Conservation (phyloP, 2,329 filamentous ascomycete species). For the Colletotrichum simmondsii region DNA sequence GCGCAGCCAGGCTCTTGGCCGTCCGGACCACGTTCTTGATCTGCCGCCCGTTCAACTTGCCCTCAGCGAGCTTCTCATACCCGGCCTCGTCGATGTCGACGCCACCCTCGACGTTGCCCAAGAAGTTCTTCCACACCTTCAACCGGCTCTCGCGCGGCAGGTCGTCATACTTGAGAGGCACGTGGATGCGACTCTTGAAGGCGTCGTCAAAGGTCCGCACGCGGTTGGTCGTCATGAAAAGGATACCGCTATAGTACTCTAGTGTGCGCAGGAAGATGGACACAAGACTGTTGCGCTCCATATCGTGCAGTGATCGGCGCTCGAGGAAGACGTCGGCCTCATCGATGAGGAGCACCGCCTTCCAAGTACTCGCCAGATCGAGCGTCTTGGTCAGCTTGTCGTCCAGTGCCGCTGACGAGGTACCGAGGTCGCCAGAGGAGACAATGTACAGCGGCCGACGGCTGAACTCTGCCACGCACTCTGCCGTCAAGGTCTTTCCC, state of each 20-base stretch:
- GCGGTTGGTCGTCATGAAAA: slow-evolving; percentile 64
- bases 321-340: slow-evolving; percentile 89
- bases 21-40: slow-evolving; percentile 92
- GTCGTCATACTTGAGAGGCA: slow-evolving; percentile 83
- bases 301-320: slow-evolving; percentile 83
- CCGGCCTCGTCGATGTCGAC: slow-evolving; percentile 53
- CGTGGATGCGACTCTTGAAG: slow-evolving; percentile 88
- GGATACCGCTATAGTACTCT: slow-evolving; percentile 62
- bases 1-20: slow-evolving; percentile 83
- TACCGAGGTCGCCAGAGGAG: slow-evolving; percentile 77
- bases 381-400: slow-evolving; percentile 80
- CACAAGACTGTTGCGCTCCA: slow-evolving; percentile 86
- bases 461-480: slow-evolving; percentile 61
- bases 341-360: slow-evolving; percentile 85
- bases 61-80: slow-evolving; percentile 72
- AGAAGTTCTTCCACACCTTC: slow-evolving; percentile 31
- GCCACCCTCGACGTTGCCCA: slow-evolving; percentile 13
- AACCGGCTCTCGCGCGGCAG: slow-evolving; percentile 77
- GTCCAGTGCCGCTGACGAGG: slow-evolving; percentile 72
- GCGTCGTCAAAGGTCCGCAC: slow-evolving; percentile 85
- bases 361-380: slow-evolving; percentile 86
- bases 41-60: slow-evolving; percentile 72
- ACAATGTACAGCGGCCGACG: slow-evolving; percentile 61
- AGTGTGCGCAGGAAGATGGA: slow-evolving; percentile 68
- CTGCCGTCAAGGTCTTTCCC: slow-evolving; percentile 62